Conservation (phyloP, 805 yeast genomes). For the Saccharomycopsis oosterbeekiorum region DNA sequence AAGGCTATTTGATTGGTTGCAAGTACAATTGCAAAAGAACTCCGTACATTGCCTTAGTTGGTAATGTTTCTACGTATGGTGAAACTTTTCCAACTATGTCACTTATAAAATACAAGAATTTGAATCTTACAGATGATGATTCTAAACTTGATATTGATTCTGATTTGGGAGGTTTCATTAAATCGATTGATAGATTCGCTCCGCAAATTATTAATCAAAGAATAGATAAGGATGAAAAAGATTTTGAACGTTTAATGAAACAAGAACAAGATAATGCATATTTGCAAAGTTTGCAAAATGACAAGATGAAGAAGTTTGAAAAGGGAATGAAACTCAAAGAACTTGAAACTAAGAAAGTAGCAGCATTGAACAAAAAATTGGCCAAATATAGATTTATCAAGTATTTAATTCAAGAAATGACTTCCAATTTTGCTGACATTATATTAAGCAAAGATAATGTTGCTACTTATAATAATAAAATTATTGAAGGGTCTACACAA, state of each 20-base stretch:
- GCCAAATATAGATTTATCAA: constrained; percentile 14
- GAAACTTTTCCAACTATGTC: constrained; percentile 41
- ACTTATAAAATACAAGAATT: constrained; percentile 27
- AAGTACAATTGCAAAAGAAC: constrained; percentile 40
- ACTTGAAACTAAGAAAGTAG: constrained; percentile 13
- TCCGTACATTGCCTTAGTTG: constrained; percentile 47
- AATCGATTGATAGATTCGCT: constrained; percentile 32
- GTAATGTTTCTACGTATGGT: constrained; percentile 36
- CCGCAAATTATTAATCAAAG: constrained; percentile 50
- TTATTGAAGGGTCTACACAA: constrained; percentile 23
- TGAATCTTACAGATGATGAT: constrained; percentile 19
- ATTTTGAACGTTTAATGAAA: constrained; percentile 45
- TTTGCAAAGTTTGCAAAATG: constrained; percentile 47
- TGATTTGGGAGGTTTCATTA: constrained; percentile 24
- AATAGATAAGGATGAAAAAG: constrained; percentile 50
- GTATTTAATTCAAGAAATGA: constrained; percentile 4
- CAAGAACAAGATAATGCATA: constrained; percentile 62
- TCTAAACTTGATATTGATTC: not conserved
- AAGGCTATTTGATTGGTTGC: constrained; percentile 56
- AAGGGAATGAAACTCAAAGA: constrained; percentile 18
- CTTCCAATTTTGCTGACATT: not conserved
- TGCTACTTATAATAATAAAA: not conserved
- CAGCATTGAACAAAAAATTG: constrained; percentile 12
- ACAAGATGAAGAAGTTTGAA: constrained; percentile 38
- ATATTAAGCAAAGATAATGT: not conserved